A percentile compares a stretch with the other conserved stretches of the same genome.
These are phyloP conservation scores for Hypoxylon fragiforme DNA, from an alignment of 495 filamentous ascomycete genomes.

Conservation along the genomic window DNA sequence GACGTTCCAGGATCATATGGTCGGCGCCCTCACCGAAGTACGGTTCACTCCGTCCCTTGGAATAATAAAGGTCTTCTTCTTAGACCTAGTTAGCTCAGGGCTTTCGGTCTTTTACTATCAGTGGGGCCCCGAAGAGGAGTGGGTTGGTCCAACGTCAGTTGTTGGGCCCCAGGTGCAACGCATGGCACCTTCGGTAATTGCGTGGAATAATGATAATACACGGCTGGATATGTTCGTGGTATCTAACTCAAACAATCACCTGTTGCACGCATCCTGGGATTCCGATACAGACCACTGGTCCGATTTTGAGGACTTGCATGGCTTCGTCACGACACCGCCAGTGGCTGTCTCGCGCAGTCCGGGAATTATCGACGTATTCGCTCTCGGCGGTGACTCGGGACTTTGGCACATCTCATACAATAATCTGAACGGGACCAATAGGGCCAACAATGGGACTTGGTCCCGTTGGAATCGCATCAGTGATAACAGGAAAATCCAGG, in stretches of 20 bases:
- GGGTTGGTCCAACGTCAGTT: slow-evolving; percentile 1
- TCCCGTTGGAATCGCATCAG: slow-evolving; percentile 9
- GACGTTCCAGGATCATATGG: no score
- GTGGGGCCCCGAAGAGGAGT: not conserved
- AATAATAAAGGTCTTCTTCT: slow-evolving; percentile 5
- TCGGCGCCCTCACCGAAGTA: not conserved
- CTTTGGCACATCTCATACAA: slow-evolving; percentile 18
- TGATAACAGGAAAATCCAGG: slow-evolving; percentile 2
- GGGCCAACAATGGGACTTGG: not conserved
- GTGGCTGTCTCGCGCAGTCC: slow-evolving; percentile 11
- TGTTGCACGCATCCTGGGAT: slow-evolving; percentile 12
- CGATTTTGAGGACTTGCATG: slow-evolving; percentile 11
- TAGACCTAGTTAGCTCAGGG: not conserved
- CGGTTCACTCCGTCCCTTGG: not conserved
- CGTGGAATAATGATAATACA: slow-evolving; percentile 14
- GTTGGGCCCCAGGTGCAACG: slow-evolving; percentile 8
- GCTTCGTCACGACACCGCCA: slow-evolving; percentile 12
- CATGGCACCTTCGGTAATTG: slow-evolving; percentile 7
- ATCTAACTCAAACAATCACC: slow-evolving; percentile 11
- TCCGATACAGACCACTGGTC: slow-evolving; percentile 6
- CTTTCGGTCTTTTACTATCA: slow-evolving; percentile 5
- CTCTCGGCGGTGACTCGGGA: slow-evolving; percentile 11
- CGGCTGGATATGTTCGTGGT: slow-evolving; percentile 16
- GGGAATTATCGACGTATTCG: slow-evolving; percentile 16
- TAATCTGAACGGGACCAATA: no score